Base-by-base conservation (phyloP, 257 asterid genomes). In the Rehmannia glutinosa region DNA sequence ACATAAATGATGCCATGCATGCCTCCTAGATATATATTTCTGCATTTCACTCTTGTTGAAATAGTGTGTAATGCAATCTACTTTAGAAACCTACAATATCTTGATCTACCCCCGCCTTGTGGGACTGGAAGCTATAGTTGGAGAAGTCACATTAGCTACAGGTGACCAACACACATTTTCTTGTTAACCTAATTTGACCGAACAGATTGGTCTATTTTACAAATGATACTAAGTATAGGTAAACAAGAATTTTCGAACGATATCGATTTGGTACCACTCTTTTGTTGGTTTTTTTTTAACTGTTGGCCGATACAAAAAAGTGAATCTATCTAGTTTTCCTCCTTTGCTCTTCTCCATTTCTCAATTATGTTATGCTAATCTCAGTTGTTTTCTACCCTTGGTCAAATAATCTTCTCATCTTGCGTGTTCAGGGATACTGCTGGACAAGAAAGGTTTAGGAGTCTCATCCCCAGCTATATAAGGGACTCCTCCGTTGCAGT, bases 401-500 rank as follows among this genome's bases (percentile, higher is more conserved):
- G 70, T 50, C 20, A 24, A 76, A 21, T 78, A 64, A 38, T 68
- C 36, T 52, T 28, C 41, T 63, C 19, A 19, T 71, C 23, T 59
- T 73, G 68, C 36, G 47, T 59, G 63, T 73, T 20, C 69, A 91
- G 97, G 97, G 97, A 90, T 78, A 90, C 97, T 73, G 97, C 97
- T 73, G 97, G 97, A 51, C 96, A 90, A 80, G 97, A 90, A 71
- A 83, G 97, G 75, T 90, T 90, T 65, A 82, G 97, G 80, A 90
- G 97, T 81, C 96, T 90, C 69, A 90, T 87, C 52, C 97, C 97
- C 4, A 90, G 97, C 82, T 90, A 90, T 64, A 90, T 87, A 38
- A 81, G 97, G 81, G 96, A 90, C 62, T 90, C 97, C 77, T 88
- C 97, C 1, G 96, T 91, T 70, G 96, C 96, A 39, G 96, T 91